Base-by-base conservation (phyloP, 345 rosid genomes). In the Populus deltoides region DNA sequence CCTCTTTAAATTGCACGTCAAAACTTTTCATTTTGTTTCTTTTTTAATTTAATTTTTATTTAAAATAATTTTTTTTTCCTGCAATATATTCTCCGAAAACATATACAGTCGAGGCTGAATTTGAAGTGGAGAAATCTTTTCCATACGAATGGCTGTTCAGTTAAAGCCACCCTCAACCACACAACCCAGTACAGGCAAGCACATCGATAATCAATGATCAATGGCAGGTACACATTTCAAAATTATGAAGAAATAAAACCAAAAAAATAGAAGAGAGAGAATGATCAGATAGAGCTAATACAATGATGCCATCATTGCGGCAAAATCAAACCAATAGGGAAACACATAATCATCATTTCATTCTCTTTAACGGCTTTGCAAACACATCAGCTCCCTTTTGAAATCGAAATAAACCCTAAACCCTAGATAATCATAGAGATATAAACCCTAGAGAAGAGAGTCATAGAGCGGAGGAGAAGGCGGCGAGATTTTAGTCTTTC, bases 251-350 rank as follows among this genome's bases (percentile, higher is more conserved):
- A 25, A 4, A 65, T 13, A 33, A 29, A 1, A 38, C 0, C 2
- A 68, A n/a, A 7, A 68, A 20, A n/a, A 1, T 49, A 7, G 1
- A 29, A 27, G 27, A 36, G 1, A 25, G 81, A 47, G 80, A 75
- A 75, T 72, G 85, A 83, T 79, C 90, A 78, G 86, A 63, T 80
- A 85, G 84, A 82, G 87, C 85, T 85, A 82, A 85, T 80, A 80
- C 76, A 45, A 70, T 57, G 45, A 13, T 45, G 90, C 87, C 86
- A 87, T 87, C 88, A 85, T 82, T 1, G 11, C 68, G 86, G 88
- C 88, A 20, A 18, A 12, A 83, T 83, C 88, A 87, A 85, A 82
- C 88, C 88, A 85, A 87, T 80, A 83, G 85, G 87, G 80, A 87
- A 83, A 71, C 77, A 79, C 29, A 66, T 17, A 47, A 16, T 84